These are phyloP conservation scores for Stromatinia cepivora DNA, from an alignment of 2,329 filamentous ascomycete genomes.

Conservation along the genomic window DNA sequence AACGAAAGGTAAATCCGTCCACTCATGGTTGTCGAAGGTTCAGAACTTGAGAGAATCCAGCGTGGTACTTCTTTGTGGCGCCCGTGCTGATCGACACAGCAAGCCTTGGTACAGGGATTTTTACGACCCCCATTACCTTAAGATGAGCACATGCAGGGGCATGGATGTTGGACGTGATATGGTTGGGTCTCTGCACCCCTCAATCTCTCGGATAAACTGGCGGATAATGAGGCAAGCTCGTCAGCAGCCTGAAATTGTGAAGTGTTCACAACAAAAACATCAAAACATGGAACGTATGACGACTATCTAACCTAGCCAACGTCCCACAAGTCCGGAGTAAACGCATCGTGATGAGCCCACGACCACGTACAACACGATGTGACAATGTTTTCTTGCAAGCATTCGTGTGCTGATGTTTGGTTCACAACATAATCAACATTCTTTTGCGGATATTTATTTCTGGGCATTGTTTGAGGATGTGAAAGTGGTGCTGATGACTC, in stretches of 20 bases:
- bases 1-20: constrained; percentile 15
- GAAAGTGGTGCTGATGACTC: constrained; percentile 19
- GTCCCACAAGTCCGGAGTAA: constrained; percentile 20
- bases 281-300: constrained; percentile 15
- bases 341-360: constrained; percentile 12
- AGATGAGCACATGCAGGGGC: constrained; percentile 25
- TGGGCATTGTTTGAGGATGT: constrained; percentile 22
- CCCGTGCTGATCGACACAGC: constrained; percentile 23
- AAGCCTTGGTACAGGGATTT: constrained; percentile 19
- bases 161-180: constrained; percentile 22
- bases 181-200: constrained; percentile 24
- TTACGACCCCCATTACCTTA: constrained; percentile 24
- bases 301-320: constrained; percentile 18
- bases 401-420: constrained; percentile 15
- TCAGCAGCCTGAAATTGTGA: constrained; percentile 21
- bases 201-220: constrained; percentile 26
- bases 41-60: constrained; percentile 19
- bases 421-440: constrained; percentile 16
- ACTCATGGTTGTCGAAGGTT: constrained; percentile 17
- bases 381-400: constrained; percentile 15
- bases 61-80: constrained; percentile 24
- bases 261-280: constrained; percentile 9
- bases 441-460: constrained; percentile 13
- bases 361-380: constrained; percentile 13
- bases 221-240: constrained; percentile 23